Conservation (phyloP, 108 stramenopile genomes). For the Nitzschia putrida region DNA sequence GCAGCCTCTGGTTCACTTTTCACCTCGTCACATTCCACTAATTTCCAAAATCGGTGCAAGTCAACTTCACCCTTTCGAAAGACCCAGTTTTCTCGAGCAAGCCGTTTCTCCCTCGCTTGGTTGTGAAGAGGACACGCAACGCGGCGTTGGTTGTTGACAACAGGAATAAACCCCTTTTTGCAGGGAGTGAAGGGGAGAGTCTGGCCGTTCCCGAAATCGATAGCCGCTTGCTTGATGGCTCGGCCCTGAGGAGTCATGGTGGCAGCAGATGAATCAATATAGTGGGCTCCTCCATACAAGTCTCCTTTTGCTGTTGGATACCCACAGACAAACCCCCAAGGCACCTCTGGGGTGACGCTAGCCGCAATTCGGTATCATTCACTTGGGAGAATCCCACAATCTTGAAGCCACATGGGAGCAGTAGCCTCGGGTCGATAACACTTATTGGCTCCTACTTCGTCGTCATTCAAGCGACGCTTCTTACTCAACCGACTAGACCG, state of each 20-base stretch:
- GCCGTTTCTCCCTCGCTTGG: conserved; percentile 52
- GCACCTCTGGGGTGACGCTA: conserved; percentile 61
- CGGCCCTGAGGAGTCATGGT: conserved; percentile 71
- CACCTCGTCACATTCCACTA: neutral
- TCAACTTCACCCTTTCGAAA: conserved; percentile 73
- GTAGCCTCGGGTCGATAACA: conserved; percentile 64
- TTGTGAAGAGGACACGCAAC: conserved; percentile 85
- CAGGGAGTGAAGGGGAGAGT: conserved; percentile 84
- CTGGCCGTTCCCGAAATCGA: conserved; percentile 69
- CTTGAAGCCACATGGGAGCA: conserved; percentile 48
- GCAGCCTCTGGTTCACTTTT: neutral
- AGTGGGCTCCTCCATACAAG: conserved; percentile 86
- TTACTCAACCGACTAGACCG: neutral
- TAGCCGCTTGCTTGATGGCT: conserved; percentile 66
- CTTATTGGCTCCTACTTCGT: neutral
- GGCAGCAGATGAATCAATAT: conserved; percentile 62
- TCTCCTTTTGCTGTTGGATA: conserved; percentile 69
- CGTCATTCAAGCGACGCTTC: neutral
- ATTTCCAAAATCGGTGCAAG: conserved; percentile 55
- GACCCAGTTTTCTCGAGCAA: conserved; percentile 48
- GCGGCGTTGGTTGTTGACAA: conserved; percentile 46
- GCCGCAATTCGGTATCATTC: conserved; percentile 85
- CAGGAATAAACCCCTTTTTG: conserved; percentile 78
- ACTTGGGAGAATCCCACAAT: conserved; percentile 81
- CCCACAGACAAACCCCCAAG: conserved; percentile 85